phyloP scores from a whole-genome alignment of 2,329 filamentous ascomycete species.

The Aspergillus sp. region DNA sequence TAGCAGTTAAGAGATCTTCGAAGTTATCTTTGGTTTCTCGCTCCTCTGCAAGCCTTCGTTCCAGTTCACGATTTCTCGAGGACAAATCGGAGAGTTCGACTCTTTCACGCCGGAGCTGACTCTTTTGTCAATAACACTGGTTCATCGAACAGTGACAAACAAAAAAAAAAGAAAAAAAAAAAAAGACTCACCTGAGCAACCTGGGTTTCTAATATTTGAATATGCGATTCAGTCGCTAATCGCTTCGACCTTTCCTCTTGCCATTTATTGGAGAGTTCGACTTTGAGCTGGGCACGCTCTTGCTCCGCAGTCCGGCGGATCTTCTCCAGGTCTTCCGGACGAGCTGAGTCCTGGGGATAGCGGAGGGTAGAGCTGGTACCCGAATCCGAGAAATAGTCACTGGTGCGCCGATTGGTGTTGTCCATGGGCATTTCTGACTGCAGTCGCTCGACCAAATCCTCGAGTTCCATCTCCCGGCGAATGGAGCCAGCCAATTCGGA shows the following conservation, averaged over 20 bases:
- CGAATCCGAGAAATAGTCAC: conserved; percentile 97
- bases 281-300: conserved; percentile 75
- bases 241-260: conserved; percentile 76
- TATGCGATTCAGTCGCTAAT: conserved; percentile 70
- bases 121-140: not conserved
- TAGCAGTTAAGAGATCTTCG: conserved; percentile 77
- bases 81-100: conserved; percentile 39
- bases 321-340: conserved; percentile 66
- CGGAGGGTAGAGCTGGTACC: conserved; percentile 77
- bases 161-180: too few species aligned
- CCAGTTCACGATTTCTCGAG: conserved; percentile 67
- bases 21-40: conserved; percentile 84
- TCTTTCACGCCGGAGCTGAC: conserved; percentile 43
- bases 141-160: not conserved
- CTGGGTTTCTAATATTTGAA: conserved; percentile 71
- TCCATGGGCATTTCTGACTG: conserved; percentile 61
- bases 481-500: conserved; percentile 88
- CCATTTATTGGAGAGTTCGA: conserved; percentile 76
- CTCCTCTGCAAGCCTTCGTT: conserved; percentile 78
- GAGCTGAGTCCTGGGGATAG: conserved; percentile 55
- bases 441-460: conserved; percentile 82
- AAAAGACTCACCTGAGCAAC: conserved; percentile 52
- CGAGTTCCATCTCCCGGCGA: conserved; percentile 87
- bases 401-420: conserved; percentile 64
- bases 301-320: conserved; percentile 79